Evolutionary conservation across 257 asterid genomes (phyloP).

Genomic region (Echium plantagineum): DNA sequence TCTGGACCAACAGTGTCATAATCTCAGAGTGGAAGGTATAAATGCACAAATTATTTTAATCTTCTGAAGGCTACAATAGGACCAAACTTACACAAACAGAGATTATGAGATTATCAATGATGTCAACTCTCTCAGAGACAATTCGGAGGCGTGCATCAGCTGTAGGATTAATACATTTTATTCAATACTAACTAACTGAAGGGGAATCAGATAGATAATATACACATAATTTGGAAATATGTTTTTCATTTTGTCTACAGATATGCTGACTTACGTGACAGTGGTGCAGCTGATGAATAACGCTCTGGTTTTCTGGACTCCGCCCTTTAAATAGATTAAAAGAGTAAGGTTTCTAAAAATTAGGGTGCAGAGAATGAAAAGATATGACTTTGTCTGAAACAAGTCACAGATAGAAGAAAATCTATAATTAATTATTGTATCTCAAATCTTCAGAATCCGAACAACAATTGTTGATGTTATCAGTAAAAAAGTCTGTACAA

Average conservation of each 20-base stretch:
- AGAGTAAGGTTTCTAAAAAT: conserved; percentile 81
- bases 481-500: background rate
- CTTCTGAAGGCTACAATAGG: background rate
- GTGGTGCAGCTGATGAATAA: conserved; percentile 97
- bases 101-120: conserved; percentile 70
- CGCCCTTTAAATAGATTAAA: conserved; percentile 96
- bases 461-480: background rate
- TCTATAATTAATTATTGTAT: background rate
- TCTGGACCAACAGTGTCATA: conserved; percentile 41
- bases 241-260: background rate
- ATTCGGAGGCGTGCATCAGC: conserved; percentile 99
- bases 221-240: background rate
- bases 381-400: conserved; percentile 7
- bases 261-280: conserved; percentile 66
- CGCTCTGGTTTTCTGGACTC: conserved; percentile 99
- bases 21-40: conserved; percentile 3
- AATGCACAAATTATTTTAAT: conserved; percentile 1
- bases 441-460: conserved; percentile 1
- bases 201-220: background rate
- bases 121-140: conserved; percentile 97
- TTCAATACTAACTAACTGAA: background rate
- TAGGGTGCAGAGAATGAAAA: conserved; percentile 37
- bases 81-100: conserved; percentile 65
- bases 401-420: background rate
- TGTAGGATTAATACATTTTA: conserved; percentile 11